Evolutionary conservation across 164 flowering plant species (phyloP), one percentile per base, ranked within the genome.

Genomic region (Protea cynaroides): DNA sequence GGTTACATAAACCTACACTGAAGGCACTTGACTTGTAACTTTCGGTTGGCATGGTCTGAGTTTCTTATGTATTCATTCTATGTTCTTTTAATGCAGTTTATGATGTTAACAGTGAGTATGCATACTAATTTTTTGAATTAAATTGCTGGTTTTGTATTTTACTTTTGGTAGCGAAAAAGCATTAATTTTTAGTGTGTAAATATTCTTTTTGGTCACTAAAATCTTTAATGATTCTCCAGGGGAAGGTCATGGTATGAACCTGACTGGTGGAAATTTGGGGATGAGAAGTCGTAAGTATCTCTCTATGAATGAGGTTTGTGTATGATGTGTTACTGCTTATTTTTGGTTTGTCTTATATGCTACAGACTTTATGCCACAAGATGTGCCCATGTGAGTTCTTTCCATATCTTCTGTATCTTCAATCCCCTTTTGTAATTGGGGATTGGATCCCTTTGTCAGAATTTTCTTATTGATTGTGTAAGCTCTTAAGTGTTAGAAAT

Each of bases 211-310:
- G 22, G 43, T 15, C 37, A 43, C 37, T 17, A 51, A 29, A 24
- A 23, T 40, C 56, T 8, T 59, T 55, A 19, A 18, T 50, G 43
- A 56, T 38, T 34, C n/a, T 78, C 53, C 90, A 95, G 99, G 87
- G 96, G 96, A 66, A 91, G 73, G 70, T 69, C 75, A 18, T 95
- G 99, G 99, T 95, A 88, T 76, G 97, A 95, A 66, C 97, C n/a
- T 44, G 96, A 92, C 0, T 95, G 99, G 99, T 92, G 99, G 99
- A 95, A 92, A 74, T 95, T 95, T 74, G 99, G 99, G 23, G 96
- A 95, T 77, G 82, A 81, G 68, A 90, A 89, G 75, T 72, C 89
- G 98, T 94, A 85, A 87, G 96, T 83, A 63, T 67, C 68, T 56
- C 15, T 46, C n/a, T 19, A 22, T 49, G 37, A 34, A 11, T 64